Conservation (phyloP, 2,329 filamentous ascomycete species). For the Scedosporium minutisporum region DNA sequence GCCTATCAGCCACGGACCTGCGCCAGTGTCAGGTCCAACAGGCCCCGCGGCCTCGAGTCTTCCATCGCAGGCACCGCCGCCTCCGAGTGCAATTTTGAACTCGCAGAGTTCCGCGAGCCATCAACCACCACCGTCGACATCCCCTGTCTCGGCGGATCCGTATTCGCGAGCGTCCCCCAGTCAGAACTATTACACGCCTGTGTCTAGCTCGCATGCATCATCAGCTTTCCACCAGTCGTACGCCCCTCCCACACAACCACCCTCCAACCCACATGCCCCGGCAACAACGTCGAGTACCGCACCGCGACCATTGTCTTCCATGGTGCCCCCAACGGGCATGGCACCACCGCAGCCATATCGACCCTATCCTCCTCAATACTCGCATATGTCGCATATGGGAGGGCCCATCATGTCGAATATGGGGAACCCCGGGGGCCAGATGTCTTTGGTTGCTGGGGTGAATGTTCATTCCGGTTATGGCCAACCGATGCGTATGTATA, state of each 20-base stretch:
- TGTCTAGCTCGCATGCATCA: not conserved
- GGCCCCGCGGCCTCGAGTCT: not conserved
- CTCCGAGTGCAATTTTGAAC: slow-evolving; percentile 33
- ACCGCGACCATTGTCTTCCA: slow-evolving; percentile 15
- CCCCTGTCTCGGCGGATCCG: slow-evolving; percentile 7
- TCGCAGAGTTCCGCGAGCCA: slow-evolving; percentile 28
- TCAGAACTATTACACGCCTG: slow-evolving; percentile 9
- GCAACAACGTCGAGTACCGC: slow-evolving; percentile 23
- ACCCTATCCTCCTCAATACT: slow-evolving; percentile 28
- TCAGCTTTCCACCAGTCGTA: slow-evolving; percentile 3
- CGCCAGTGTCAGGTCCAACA: not conserved
- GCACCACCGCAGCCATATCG: slow-evolving; percentile 42
- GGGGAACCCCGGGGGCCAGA: slow-evolving; percentile 60
- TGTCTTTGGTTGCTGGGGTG: slow-evolving; percentile 54
- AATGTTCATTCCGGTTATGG: slow-evolving; percentile 31
- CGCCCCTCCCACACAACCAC: slow-evolving; percentile 3
- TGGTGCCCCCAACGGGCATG: slow-evolving; percentile 17
- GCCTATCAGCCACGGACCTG: slow-evolving; percentile 16
- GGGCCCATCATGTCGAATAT: slow-evolving; percentile 71
- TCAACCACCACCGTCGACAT: slow-evolving; percentile 2
- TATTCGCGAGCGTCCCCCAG: slow-evolving; percentile 9
- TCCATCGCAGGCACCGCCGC: slow-evolving; percentile 14
- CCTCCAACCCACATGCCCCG: slow-evolving; percentile 1
- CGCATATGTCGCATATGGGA: slow-evolving; percentile 10
- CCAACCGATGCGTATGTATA: slow-evolving; percentile 48